A percentile compares a stretch with the other conserved stretches of the same genome.
Evolutionary conservation across 345 rosid genomes (phyloP).

Genomic region (Odontarrhena argentea): DNA sequence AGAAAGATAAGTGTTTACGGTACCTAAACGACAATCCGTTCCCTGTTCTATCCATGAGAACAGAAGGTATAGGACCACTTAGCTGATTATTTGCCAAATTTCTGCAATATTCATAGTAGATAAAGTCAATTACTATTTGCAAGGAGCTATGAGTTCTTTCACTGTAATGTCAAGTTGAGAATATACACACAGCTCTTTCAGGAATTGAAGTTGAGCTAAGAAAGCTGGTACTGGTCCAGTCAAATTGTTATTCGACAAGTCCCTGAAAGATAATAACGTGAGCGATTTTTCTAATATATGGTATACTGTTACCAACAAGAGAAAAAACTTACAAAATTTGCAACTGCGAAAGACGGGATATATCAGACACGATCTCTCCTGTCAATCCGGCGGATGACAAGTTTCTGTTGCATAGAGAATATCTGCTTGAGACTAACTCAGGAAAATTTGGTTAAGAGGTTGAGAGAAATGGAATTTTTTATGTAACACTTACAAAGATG

Average conservation of each 20-base stretch:
- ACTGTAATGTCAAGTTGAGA: neutral
- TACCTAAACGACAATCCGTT: constrained; percentile 33
- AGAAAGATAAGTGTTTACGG: constrained; percentile 1
- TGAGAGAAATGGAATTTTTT: neutral
- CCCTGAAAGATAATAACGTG: constrained; percentile 41
- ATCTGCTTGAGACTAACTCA: neutral
- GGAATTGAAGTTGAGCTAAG: constrained; percentile 41
- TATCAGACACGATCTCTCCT: constrained; percentile 40
- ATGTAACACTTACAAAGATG: constrained; percentile 46
- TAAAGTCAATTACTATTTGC: neutral
- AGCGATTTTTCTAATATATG: neutral
- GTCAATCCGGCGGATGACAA: constrained; percentile 45
- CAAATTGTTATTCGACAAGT: constrained; percentile 54
- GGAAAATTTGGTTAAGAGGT: neutral
- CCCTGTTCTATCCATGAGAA: constrained; percentile 30
- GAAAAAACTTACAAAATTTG: constrained; percentile 46
- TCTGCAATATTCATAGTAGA: constrained; percentile 35
- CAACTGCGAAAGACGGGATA: constrained; percentile 41
- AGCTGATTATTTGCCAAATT: constrained; percentile 48
- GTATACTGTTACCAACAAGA: neutral
- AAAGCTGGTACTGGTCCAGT: constrained; percentile 52
- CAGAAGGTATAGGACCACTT: constrained; percentile 47
- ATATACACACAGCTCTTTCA: constrained; percentile 49
- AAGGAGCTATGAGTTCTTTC: neutral
- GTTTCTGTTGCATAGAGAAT: constrained; percentile 40